Evolutionary conservation across 1,284 basidiomycete genomes (phyloP), one percentile per base, ranked within the genome.

Genomic region (Marasmius oreades): DNA sequence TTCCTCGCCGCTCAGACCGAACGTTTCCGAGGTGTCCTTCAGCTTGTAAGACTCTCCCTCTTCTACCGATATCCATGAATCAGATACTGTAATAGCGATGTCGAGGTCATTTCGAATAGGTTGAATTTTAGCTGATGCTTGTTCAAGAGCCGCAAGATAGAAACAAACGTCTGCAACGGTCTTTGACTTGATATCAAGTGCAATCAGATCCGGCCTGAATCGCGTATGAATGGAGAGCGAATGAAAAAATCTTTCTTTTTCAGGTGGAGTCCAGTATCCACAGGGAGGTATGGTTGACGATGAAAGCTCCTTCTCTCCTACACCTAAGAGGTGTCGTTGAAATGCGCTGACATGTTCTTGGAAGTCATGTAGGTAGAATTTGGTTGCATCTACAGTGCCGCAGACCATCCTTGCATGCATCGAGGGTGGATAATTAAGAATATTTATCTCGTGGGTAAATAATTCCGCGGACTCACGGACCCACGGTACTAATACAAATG

Each of bases 31-130:
- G 8, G 67, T 52, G 7, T 54, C 52, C 3, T 65, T 59, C 22
- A 84, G 60, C 23, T 63, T 63, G 18, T 62, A 62, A 2, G 88
- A 82, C 61, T 80, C 71, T 33, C 62, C 59, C 51, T 91, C 88
- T 68, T 93, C 91, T 56, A 73, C 71, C 22, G 68, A 65, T 26
- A 89, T 62, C 82, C 87, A 89, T 5, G 70, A 66, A 8, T 82
- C 74, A 3, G 82, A 83, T 5, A 88, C 81, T 55, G 90, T 83
- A 59, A 80, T 67, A 5, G 86, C 81, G 11, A 68, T 65, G 46
- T 74, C 68, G 47, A 73, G 59, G 6, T 61, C 58, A 42, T 62
- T 55, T 57, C 69, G 63, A 45, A 59, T 28, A 53, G 48, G 47
- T 44, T 54, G 39, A 33, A 45, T 22, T 44, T 55, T 33, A 46